phyloP scores from a whole-genome alignment of 2,329 filamentous ascomycete genomes.

The Neophaeococcomyces aloes region DNA sequence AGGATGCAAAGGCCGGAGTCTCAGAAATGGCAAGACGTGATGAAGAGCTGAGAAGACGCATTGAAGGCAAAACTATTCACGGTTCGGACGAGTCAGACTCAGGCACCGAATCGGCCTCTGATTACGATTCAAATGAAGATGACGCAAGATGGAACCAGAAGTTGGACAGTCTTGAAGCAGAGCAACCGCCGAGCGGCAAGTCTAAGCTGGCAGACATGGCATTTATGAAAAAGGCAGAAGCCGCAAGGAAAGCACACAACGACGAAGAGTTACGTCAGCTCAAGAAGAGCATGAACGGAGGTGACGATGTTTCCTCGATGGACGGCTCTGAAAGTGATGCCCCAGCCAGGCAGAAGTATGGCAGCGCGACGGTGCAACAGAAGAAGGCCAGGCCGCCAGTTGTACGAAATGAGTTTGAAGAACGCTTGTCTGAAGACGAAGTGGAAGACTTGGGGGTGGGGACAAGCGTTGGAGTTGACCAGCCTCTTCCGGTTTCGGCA shows the following conservation, averaged over 20 bases:
- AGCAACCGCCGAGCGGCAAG: slow-evolving; percentile 36
- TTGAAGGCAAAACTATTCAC: slow-evolving; percentile 59
- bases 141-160: slow-evolving; percentile 41
- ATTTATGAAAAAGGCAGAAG: slow-evolving; percentile 89
- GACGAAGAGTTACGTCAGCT: slow-evolving; percentile 64
- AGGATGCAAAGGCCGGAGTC: slow-evolving; percentile 67
- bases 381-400: slow-evolving; percentile 22
- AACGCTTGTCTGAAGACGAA: slow-evolving; percentile 44
- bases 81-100: slow-evolving; percentile 56
- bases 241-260: slow-evolving; percentile 64
- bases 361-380: slow-evolving; percentile 26
- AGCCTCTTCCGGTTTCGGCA: slow-evolving; percentile 6
- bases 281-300: slow-evolving; percentile 56
- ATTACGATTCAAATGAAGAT: slow-evolving; percentile 52
- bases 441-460: slow-evolving; percentile 13
- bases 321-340: slow-evolving; percentile 48
- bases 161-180: slow-evolving; percentile 30
- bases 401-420: slow-evolving; percentile 51
- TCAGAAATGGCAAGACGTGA: slow-evolving; percentile 72
- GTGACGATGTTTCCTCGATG: slow-evolving; percentile 47
- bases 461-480: slow-evolving; percentile 8
- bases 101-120: slow-evolving; percentile 43
- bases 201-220: slow-evolving; percentile 72
- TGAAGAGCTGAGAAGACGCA: slow-evolving; percentile 68
- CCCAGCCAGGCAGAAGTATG: slow-evolving; percentile 50